phyloP scores from a whole-genome alignment of 805 yeast genomes.

The Wickerhamomyces chaumierensis region DNA sequence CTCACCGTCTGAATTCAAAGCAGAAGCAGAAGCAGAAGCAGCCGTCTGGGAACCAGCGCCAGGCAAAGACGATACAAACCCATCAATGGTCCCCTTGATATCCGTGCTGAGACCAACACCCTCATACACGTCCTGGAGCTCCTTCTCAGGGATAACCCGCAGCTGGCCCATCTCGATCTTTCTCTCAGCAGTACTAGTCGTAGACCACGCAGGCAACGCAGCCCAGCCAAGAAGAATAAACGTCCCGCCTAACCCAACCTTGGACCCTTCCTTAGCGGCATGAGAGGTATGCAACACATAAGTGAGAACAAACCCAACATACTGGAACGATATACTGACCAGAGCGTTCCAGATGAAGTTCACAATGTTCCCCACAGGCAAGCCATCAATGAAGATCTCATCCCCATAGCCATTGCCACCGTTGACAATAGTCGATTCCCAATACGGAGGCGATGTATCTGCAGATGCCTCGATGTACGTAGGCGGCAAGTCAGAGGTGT shows the following conservation, averaged over 20 bases:
- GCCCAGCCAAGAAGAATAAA: conserved; percentile 60
- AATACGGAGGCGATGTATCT: conserved; percentile 91
- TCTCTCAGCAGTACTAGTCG: conserved; percentile 10
- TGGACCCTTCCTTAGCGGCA: conserved; percentile 91
- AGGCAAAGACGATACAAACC: conserved; percentile 13
- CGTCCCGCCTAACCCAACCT: conserved; percentile 85
- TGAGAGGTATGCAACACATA: conserved; percentile 91
- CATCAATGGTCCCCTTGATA: conserved; percentile 17
- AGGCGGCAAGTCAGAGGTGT: conserved; percentile 52
- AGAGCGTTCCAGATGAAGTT: conserved; percentile 83
- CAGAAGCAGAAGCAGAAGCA: too few species aligned
- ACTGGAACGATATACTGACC: conserved; percentile 86
- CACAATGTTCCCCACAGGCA: conserved; percentile 90
- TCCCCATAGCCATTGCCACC: conserved; percentile 57
- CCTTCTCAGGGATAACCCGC: conserved; percentile 19
- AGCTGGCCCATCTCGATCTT: neutral
- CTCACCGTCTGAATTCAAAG: too few species aligned
- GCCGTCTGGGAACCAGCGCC: too few species aligned
- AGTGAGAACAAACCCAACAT: conserved; percentile 84
- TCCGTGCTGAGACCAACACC: conserved; percentile 18
- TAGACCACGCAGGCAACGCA: conserved; percentile 34
- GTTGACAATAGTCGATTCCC: conserved; percentile 89
- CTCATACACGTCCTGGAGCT: conserved; percentile 50
- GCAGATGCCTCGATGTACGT: conserved; percentile 92
- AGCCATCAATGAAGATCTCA: conserved; percentile 87